Percentiles rank a stretch among this genome's conserved stretches.
Evolutionary conservation across 495 filamentous ascomycete genomes (phyloP).

Genomic region (Letharia columbiana): DNA sequence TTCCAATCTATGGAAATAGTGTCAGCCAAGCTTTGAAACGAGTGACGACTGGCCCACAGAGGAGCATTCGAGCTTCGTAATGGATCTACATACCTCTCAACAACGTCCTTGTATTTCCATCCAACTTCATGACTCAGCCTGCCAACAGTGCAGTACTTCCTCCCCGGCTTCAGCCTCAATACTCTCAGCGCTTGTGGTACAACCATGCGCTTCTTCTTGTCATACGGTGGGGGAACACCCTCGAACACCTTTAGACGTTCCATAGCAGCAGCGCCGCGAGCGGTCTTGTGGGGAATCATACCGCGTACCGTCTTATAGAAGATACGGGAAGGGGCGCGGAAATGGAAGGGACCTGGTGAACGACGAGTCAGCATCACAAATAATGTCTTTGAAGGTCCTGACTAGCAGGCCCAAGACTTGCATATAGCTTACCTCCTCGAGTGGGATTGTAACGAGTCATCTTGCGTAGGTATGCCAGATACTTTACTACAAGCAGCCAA

Average conservation of each 20-base stretch:
- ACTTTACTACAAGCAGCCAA: slow-evolving; percentile 72
- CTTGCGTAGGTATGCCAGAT: slow-evolving; percentile 99
- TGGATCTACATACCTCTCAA: slow-evolving; percentile 60
- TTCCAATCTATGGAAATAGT: slow-evolving; percentile 62
- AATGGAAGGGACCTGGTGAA: slow-evolving; percentile 86
- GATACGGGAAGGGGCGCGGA: slow-evolving; percentile 95
- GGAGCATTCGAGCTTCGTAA: slow-evolving; percentile 5
- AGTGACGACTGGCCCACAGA: background rate
- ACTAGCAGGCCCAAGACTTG: slow-evolving; percentile 15
- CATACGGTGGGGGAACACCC: slow-evolving; percentile 97
- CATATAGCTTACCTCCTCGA: slow-evolving; percentile 66
- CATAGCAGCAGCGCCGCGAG: slow-evolving; percentile 89
- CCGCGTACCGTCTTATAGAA: slow-evolving; percentile 99
- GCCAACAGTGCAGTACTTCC: slow-evolving; percentile 99
- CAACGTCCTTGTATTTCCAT: slow-evolving; percentile 99
- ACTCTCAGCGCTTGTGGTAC: slow-evolving; percentile 96
- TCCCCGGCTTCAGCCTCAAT: slow-evolving; percentile 88
- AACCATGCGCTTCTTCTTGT: slow-evolving; percentile 99
- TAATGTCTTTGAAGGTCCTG: background rate
- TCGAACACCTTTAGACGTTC: slow-evolving; percentile 99
- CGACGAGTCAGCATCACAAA: slow-evolving; percentile 31
- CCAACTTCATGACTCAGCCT: slow-evolving; percentile 96
- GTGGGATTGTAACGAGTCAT: slow-evolving; percentile 99
- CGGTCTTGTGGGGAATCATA: slow-evolving; percentile 99
- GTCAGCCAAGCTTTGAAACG: slow-evolving; percentile 13